A percentile compares a stretch with the other conserved stretches of the same genome.
These are phyloP conservation scores for Nannochloropsis gaditana DNA, from an alignment of 108 stramenopile species.

Conservation along the genomic window DNA sequence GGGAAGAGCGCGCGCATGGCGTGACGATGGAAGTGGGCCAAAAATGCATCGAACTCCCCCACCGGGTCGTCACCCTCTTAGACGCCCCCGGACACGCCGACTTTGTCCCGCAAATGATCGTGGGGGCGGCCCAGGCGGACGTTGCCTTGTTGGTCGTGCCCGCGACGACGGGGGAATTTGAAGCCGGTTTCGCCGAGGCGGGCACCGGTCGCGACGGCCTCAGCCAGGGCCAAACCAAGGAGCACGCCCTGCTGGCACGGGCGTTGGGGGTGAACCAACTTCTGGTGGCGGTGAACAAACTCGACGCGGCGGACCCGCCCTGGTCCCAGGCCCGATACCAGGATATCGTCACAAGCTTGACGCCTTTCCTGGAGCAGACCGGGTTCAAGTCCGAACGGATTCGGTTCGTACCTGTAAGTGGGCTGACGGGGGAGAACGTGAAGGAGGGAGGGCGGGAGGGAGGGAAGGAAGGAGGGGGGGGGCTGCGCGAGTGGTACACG, in stretches of 20 bases:
- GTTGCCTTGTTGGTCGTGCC: conserved; percentile 82
- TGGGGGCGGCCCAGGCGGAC: conserved; percentile 62
- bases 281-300: conserved; percentile 92
- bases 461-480: conserved; percentile 18
- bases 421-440: conserved; percentile 63
- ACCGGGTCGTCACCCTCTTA: conserved; percentile 43
- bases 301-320: conserved; percentile 65
- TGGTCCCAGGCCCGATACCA: conserved; percentile 63
- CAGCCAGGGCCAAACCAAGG: conserved; percentile 71
- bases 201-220: neutral
- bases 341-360: conserved; percentile 50
- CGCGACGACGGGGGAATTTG: conserved; percentile 73
- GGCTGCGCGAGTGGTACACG: conserved; percentile 60
- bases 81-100: conserved; percentile 49
- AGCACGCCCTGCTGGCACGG: conserved; percentile 76
- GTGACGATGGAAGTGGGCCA: conserved; percentile 68
- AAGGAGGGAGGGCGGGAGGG: conserved; percentile 22
- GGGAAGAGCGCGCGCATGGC: conserved; percentile 64
- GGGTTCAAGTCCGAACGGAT: conserved; percentile 55
- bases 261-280: conserved; percentile 91
- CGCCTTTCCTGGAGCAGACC: conserved; percentile 51
- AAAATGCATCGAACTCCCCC: conserved; percentile 46
- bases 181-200: conserved; percentile 70
- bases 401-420: conserved; percentile 63
- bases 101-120: conserved; percentile 53